A percentile compares a stretch with the other conserved stretches of the same genome.
phyloP scores from a whole-genome alignment of 2,329 filamentous ascomycete genomes.

The Colletotrichum sidae region DNA sequence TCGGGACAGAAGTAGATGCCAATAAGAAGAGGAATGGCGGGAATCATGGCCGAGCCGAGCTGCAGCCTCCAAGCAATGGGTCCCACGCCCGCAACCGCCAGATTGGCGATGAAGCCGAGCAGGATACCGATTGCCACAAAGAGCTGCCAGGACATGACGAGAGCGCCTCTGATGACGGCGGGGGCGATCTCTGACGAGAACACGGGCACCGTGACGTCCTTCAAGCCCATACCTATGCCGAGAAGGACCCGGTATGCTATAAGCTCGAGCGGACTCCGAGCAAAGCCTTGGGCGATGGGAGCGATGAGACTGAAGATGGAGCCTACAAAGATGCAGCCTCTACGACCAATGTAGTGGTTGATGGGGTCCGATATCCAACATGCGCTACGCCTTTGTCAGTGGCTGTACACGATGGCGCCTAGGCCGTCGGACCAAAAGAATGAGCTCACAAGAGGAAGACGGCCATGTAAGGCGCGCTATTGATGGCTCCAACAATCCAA shows the following conservation, averaged over 20 bases:
- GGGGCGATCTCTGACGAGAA: conserved; percentile 66
- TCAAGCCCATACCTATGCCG: conserved; percentile 70
- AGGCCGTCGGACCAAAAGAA: not conserved
- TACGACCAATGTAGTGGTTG: conserved; percentile 68
- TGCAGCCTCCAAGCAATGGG: conserved; percentile 68
- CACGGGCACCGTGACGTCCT: conserved; percentile 61
- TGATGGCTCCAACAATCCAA: conserved; percentile 73
- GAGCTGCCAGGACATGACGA: conserved; percentile 82
- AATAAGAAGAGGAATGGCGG: conserved; percentile 63
- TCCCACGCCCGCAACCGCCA: conserved; percentile 63
- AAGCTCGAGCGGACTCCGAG: conserved; percentile 69
- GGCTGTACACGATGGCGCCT: no score
- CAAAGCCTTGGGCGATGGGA: conserved; percentile 69
- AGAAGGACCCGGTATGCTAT: conserved; percentile 61
- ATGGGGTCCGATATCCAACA: conserved; percentile 73
- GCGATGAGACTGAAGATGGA: conserved; percentile 72
- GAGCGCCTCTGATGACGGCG: conserved; percentile 61
- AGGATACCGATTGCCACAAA: conserved; percentile 69
- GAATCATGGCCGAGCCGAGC: conserved; percentile 72
- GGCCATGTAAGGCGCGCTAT: conserved; percentile 57
- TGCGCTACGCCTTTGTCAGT: conserved; percentile 1
- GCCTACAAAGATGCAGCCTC: conserved; percentile 73
- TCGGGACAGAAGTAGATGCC: conserved; percentile 72
- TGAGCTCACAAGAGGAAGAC: conserved; percentile 27
- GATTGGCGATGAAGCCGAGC: conserved; percentile 68